A percentile compares a stretch with the other conserved stretches of the same genome.
Evolutionary conservation across 352 stramenopile species (phyloP).

Genomic region (Globisporangium abappressorium): DNA sequence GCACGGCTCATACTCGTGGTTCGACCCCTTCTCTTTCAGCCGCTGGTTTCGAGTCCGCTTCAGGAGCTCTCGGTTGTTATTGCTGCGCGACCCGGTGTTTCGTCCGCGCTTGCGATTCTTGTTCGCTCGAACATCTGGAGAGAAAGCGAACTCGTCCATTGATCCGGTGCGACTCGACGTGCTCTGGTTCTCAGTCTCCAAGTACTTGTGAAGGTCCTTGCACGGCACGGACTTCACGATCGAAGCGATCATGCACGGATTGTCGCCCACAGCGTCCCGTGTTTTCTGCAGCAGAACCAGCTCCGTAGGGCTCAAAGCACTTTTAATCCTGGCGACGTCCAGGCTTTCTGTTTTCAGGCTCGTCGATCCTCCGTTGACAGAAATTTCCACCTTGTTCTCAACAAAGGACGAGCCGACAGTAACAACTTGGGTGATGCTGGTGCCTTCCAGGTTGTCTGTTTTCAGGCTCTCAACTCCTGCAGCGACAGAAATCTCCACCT

Average conservation of each 20-base stretch:
- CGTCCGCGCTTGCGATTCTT: constrained; percentile 45
- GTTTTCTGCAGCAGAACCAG: constrained; percentile 58
- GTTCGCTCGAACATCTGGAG: constrained; percentile 31
- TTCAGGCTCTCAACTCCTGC: neutral
- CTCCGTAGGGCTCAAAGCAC: constrained; percentile 34
- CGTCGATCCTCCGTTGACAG: neutral
- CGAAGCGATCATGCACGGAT: constrained; percentile 61
- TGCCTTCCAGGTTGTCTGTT: constrained; percentile 4
- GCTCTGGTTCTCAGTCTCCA: constrained; percentile 41
- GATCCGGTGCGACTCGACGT: neutral
- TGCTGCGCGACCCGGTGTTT: constrained; percentile 19
- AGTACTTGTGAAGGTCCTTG: constrained; percentile 46
- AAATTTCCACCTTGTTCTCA: neutral
- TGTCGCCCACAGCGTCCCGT: constrained; percentile 50
- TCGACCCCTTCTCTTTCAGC: constrained; percentile 52
- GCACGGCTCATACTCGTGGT: constrained; percentile 80
- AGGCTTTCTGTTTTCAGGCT: neutral
- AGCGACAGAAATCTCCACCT: neutral
- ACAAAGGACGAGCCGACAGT: neutral
- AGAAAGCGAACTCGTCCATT: constrained; percentile 26
- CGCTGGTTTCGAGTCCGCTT: constrained; percentile 66
- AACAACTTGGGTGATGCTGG: constrained; percentile 17
- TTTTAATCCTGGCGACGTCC: constrained; percentile 9
- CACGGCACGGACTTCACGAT: constrained; percentile 59
- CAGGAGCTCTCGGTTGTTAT: constrained; percentile 59